A percentile compares a stretch with the other conserved stretches of the same genome.
Conservation (phyloP, 371 early-diverging fungal species). For the Mucor piriformis region DNA sequence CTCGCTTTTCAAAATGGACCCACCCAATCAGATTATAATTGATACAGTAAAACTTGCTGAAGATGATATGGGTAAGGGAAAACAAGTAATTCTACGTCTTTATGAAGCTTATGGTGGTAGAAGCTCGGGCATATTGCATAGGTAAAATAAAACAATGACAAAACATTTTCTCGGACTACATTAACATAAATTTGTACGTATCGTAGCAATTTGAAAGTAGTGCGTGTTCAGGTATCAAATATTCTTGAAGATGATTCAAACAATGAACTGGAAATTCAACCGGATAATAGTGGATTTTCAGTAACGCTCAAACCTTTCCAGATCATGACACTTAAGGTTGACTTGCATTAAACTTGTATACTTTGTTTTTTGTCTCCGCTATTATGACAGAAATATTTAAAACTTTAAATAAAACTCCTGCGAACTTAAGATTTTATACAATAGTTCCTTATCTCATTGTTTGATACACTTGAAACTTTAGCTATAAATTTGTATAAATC, state of each 20-base stretch:
- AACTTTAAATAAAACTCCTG: too few species aligned
- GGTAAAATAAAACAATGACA: slow-evolving; percentile 44
- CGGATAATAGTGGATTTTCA: slow-evolving; percentile 10
- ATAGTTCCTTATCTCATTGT: too few species aligned
- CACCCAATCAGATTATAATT: slow-evolving; percentile 68
- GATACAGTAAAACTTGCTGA: slow-evolving; percentile 91
- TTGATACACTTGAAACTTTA: too few species aligned
- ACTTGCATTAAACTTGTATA: slow-evolving; percentile 1
- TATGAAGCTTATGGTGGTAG: slow-evolving; percentile 95
- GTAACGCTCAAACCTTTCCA: slow-evolving; percentile 53
- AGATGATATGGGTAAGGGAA: slow-evolving; percentile 54
- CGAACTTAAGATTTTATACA: too few species aligned
- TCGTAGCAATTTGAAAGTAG: slow-evolving; percentile 38
- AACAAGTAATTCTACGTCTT: slow-evolving; percentile 74
- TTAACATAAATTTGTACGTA: background rate
- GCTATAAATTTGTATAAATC: too few species aligned
- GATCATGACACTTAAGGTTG: slow-evolving; percentile 49
- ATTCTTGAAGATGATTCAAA: slow-evolving; percentile 50
- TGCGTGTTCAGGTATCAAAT: slow-evolving; percentile 42
- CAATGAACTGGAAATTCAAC: slow-evolving; percentile 1
- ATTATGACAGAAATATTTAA: too few species aligned
- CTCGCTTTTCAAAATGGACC: slow-evolving; percentile 37
- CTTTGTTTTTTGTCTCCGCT: too few species aligned
- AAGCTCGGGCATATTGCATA: slow-evolving; percentile 57
- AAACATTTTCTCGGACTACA: background rate